Base-by-base conservation (phyloP, 2,329 filamentous ascomycete species). In the Penicillium sp. region DNA sequence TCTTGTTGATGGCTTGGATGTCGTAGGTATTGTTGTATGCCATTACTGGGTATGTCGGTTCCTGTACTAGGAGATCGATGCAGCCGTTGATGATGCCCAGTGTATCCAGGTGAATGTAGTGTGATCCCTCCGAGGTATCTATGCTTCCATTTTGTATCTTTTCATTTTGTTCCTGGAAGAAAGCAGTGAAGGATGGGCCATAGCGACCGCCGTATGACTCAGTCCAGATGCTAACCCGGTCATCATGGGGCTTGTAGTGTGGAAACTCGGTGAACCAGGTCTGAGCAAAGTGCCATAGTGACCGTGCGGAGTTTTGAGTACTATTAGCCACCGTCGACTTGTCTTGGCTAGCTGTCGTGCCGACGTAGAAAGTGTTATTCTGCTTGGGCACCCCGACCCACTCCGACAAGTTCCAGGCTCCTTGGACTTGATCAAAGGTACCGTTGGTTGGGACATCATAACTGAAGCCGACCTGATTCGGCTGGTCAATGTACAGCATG, bases 401-500 rank as follows among this genome's bases (percentile, higher is more conserved):
- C n/a, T 66, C 57, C 4, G 67, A 64, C 4, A 74, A 55, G 48
- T 69, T 62, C 61, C 69, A 65, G 10, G 62, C 55, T 3, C 50
- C 60, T 2, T 58, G 63, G 19, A 73, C 50, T 46, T 73, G 69
- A 47, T 74, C 64, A 38, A 67, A 69, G 9, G 77, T 79, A 17
- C 73, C 76, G 45, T 78, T 79, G 15, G 72, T 72, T 10, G 69
- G 70, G 0, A 72, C 62, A 55, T 77, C 77, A 67, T 86, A 87
- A 12, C 81, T 84, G 65, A 86, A 82, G 0, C 85, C 85, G 5
- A 84, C 81, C 47, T 83, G 80, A 10, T 79, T 81, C 9, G 84
- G 88, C 70, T 90, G 83, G 64, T 90, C 87, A 63, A 90, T 84
- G 72, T 88, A 90, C 17, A 90, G 81, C 81, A 89, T 84, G 62